Conservation (phyloP, 2,329 filamentous ascomycete species). For the Cladosporium oxysporum region DNA sequence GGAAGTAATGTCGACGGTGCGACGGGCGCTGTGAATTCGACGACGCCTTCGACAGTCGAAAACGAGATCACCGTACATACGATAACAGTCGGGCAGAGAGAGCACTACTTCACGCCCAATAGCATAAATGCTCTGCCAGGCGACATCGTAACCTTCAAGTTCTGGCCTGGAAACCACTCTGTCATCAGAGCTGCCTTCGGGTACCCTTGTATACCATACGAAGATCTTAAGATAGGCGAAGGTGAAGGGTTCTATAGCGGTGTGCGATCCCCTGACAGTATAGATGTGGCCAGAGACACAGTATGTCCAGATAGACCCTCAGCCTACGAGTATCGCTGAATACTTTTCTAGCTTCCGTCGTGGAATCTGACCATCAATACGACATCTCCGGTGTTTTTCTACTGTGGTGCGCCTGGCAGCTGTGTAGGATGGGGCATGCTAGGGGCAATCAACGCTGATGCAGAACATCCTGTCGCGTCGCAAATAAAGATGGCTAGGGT, state of each 20-base stretch:
- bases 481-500: conserved; percentile 33
- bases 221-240: conserved; percentile 24
- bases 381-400: conserved; percentile 67
- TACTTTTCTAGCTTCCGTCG: conserved; percentile 23
- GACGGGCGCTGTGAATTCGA: no score
- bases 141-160: conserved; percentile 46
- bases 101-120: conserved; percentile 41
- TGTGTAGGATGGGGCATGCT: conserved; percentile 71
- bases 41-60: neutral
- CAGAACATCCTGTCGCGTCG: conserved; percentile 28
- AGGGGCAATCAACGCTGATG: conserved; percentile 68
- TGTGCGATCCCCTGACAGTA: neutral
- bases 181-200: conserved; percentile 44
- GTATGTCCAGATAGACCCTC: neutral
- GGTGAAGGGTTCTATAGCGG: conserved; percentile 28
- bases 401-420: conserved; percentile 67
- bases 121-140: conserved; percentile 41
- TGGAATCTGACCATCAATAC: conserved; percentile 55
- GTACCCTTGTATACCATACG: conserved; percentile 44
- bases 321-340: no score
- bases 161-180: conserved; percentile 46
- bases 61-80: conserved; percentile 33
- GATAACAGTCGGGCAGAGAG: conserved; percentile 41
- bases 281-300: neutral
- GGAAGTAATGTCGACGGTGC: no score